phyloP scores from a whole-genome alignment of 2,329 filamentous ascomycete genomes.

The Didymella segeticola region DNA sequence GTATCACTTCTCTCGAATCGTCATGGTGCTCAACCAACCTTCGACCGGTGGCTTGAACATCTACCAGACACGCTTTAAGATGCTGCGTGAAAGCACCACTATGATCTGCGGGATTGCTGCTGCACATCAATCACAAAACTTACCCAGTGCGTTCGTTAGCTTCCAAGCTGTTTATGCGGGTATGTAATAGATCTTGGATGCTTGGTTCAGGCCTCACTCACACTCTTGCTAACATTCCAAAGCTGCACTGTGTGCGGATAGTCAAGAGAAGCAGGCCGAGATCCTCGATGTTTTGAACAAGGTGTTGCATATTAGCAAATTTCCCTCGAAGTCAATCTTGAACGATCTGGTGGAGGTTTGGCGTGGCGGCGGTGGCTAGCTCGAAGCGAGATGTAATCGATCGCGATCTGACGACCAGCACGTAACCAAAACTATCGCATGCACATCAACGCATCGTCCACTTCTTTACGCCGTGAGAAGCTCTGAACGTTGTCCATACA shows the following conservation, averaged over 20 bases:
- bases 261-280: constrained; percentile 26
- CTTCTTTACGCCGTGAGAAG: neutral
- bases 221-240: neutral
- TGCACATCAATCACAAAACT: constrained; percentile 42
- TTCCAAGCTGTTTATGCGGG: constrained; percentile 42
- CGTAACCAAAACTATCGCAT: neutral
- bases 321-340: constrained; percentile 36
- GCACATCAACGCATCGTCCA: neutral
- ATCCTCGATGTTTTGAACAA: constrained; percentile 24
- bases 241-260: constrained; percentile 33
- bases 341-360: constrained; percentile 37
- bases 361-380: constrained; percentile 17
- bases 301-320: constrained; percentile 31
- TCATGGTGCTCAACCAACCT: constrained; percentile 61
- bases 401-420: neutral
- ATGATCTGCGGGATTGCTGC: constrained; percentile 60
- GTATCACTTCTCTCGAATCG: constrained; percentile 60
- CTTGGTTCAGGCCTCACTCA: neutral
- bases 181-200: constrained; percentile 7
- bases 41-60: constrained; percentile 57
- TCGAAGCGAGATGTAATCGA: neutral
- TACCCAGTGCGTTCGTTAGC: constrained; percentile 39
- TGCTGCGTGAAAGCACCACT: constrained; percentile 55
- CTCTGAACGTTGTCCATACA: neutral
- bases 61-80: constrained; percentile 54